Evolutionary conservation across 2,329 filamentous ascomycete genomes (phyloP).

Genomic region (Endoconidiophora laricicola): DNA sequence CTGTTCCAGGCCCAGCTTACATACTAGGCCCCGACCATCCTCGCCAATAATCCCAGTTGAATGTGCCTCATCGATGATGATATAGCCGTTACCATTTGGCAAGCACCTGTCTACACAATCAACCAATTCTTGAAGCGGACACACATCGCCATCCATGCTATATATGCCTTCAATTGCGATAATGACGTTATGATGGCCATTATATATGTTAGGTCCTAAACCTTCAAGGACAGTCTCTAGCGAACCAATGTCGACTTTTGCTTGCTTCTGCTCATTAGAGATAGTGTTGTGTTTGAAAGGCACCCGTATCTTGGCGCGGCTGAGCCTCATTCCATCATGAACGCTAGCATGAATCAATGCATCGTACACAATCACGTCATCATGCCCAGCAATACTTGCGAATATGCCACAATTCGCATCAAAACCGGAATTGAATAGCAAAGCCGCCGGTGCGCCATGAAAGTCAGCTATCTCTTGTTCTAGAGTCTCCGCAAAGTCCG

Average conservation of each 20-base stretch:
- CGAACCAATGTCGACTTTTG: neutral
- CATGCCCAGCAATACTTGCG: conserved; percentile 39
- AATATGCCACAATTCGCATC: conserved; percentile 51
- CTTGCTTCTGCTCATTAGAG: neutral
- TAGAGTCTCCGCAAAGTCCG: conserved; percentile 25
- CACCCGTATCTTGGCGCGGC: conserved; percentile 31
- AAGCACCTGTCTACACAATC: conserved; percentile 37
- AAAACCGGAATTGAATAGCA: conserved; percentile 43
- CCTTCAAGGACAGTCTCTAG: conserved; percentile 16
- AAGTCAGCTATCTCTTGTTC: conserved; percentile 31
- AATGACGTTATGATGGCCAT: conserved; percentile 38
- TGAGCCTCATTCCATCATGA: conserved; percentile 58
- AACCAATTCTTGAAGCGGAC: conserved; percentile 44
- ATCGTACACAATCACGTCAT: conserved; percentile 53
- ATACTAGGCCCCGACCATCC: conserved; percentile 41
- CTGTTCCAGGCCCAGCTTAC: conserved; percentile 35
- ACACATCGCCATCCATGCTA: conserved; percentile 70
- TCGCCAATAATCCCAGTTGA: conserved; percentile 43
- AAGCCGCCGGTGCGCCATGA: conserved; percentile 27
- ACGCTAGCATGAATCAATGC: conserved; percentile 63
- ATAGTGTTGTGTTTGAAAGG: conserved; percentile 39
- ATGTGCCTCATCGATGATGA: conserved; percentile 55
- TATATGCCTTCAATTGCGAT: conserved; percentile 57
- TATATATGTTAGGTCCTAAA: conserved; percentile 19
- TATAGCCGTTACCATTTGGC: conserved; percentile 39